Evolutionary conservation across 208 protist species (phyloP), one percentile per base, ranked within the genome.

Genomic region (Ichthyophonus hoferi): DNA sequence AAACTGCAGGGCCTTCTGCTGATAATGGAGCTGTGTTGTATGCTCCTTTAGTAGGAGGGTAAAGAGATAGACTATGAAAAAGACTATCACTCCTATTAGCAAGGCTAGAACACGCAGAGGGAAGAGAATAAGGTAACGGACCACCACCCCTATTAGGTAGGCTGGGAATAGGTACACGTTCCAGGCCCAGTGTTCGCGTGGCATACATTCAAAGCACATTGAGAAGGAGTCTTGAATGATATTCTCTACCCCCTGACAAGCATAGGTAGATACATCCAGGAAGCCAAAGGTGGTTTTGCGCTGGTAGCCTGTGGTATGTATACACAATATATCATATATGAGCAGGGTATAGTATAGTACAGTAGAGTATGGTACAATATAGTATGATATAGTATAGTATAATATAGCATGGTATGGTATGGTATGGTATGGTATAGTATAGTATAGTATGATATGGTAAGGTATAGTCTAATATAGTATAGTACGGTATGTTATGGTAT

Each of bases 81-180:
- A 90, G 12, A 58, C 2, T 14, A 88, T 12, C 3, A 88, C 31
- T 31, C 43, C 82, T 0, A 77, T n/a, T 17, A 88, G 34, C 31
- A 90, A 7, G 24, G 34, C 14, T 24, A 58, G 2, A 2, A 88
- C 37, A 3, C 88, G 1, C 33, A 58, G 88, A 1, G 41, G 88
- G 58, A 88, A 42, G 12, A 89, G 87, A 33, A 89, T 40, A 42
- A 89, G 24, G 77, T 93, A 94, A 76, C 93, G 90, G 35, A 94
- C 39, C 7, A 93, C 41, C 2, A 90, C 83, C 39, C 93, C 93
- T 35, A 94, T 58, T 40, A 89, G 40, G 91, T 91, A 94, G 40
- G 85, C 58, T 31, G 93, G 93, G 78, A 91, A 94, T 14, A 94
- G 77, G 83, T 94, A 94, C 34, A 94, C 41, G 41, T 94, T 94